Conservation (phyloP, 108 stramenopile species). For the Nannochloropsis gaditana region DNA sequence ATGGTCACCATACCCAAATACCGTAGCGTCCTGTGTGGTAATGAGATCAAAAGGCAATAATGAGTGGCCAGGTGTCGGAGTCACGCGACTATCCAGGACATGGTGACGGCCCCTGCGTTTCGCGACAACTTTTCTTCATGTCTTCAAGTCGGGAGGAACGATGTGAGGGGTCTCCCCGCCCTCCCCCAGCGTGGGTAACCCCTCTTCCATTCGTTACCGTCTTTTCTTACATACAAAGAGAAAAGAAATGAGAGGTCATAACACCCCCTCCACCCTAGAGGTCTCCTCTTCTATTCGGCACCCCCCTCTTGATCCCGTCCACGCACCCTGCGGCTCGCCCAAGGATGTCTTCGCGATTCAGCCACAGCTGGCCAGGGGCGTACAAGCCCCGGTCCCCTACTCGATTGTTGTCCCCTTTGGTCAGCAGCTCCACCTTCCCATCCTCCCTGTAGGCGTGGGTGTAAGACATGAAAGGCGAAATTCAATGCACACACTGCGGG, state of each 20-base stretch:
- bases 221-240: neutral
- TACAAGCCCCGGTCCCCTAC: slow-evolving; percentile 98
- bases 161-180: too few relatives aligned
- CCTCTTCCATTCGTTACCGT: neutral
- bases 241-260: neutral
- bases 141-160: too few relatives aligned
- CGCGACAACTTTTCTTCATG: too few relatives aligned
- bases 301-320: neutral
- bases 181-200: too few relatives aligned
- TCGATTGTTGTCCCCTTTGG: slow-evolving; percentile 99
- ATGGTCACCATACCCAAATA: slow-evolving; percentile 99
- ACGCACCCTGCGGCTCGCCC: slow-evolving; percentile 70
- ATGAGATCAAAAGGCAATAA: slow-evolving; percentile 29
- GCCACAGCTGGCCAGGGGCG: slow-evolving; percentile 98
- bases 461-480: neutral
- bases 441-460: slow-evolving; percentile 50
- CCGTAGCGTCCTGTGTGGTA: slow-evolving; percentile 65
- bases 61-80: neutral
- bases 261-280: neutral
- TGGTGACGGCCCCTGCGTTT: too few relatives aligned
- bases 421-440: slow-evolving; percentile 75
- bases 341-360: slow-evolving; percentile 91
- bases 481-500: too few relatives aligned
- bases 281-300: neutral
- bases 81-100: too few relatives aligned